These are phyloP conservation scores for Pythium grandisporangium DNA, from an alignment of 352 stramenopile genomes.

Conservation along the genomic window DNA sequence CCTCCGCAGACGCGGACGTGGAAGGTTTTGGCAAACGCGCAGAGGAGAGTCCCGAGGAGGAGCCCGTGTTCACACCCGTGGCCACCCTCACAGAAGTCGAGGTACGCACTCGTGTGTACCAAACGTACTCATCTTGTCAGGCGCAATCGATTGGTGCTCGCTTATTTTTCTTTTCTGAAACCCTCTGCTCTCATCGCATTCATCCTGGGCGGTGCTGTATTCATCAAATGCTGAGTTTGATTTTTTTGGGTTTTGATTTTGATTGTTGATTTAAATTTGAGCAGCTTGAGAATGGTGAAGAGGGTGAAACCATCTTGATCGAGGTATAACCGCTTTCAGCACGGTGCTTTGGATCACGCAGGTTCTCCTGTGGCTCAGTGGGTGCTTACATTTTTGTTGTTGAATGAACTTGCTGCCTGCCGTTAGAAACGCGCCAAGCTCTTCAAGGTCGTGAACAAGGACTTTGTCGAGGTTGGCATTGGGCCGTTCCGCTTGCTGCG, in stretches of 20 bases:
- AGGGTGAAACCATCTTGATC: slow-evolving; percentile 55
- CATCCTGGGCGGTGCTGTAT: no score
- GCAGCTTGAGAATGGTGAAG: slow-evolving; percentile 62
- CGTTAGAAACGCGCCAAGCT: slow-evolving; percentile 68
- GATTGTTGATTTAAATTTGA: no score
- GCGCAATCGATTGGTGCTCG: no score
- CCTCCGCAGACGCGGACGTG: slow-evolving; percentile 9
- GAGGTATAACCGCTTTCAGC: slow-evolving; percentile 25
- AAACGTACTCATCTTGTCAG: neutral
- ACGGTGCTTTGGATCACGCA: no score
- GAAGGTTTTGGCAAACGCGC: slow-evolving; percentile 15
- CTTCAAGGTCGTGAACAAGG: slow-evolving; percentile 65
- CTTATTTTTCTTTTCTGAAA: no score
- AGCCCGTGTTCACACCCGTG: slow-evolving; percentile 31
- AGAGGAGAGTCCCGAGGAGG: slow-evolving; percentile 21
- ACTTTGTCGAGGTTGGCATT: slow-evolving; percentile 72
- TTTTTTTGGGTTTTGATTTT: no score
- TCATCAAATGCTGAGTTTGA: neutral
- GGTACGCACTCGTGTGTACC: slow-evolving; percentile 14
- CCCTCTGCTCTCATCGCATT: no score
- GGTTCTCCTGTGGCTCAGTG: no score
- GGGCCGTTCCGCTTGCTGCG: slow-evolving; percentile 60
- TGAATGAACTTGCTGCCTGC: neutral
- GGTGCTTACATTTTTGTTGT: no score
- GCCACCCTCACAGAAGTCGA: slow-evolving; percentile 56